phyloP scores from a whole-genome alignment of 208 protist genomes.

The Leishmania turanica region DNA sequence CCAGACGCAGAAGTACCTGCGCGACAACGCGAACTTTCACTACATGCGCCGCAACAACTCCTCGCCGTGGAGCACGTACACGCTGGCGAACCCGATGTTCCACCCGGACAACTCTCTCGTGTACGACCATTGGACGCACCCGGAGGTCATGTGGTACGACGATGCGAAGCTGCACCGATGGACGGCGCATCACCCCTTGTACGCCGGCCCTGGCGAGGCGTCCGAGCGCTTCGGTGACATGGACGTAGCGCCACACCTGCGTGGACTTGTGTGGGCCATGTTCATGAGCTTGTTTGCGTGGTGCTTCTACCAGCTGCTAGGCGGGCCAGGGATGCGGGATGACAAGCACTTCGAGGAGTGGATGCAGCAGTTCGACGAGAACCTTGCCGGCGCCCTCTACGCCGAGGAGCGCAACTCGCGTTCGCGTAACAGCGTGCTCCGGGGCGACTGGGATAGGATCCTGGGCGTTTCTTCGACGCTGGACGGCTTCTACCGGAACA shows the following conservation, averaged over 20 bases:
- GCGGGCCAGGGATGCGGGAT: slow-evolving; percentile 35
- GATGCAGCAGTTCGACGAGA: slow-evolving; percentile 63
- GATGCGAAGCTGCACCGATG: slow-evolving; percentile 91
- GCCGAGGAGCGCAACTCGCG: slow-evolving; percentile 86
- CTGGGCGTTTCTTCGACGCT: slow-evolving; percentile 49
- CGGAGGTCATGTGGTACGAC: slow-evolving; percentile 92
- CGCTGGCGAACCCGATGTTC: slow-evolving; percentile 87
- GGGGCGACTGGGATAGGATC: slow-evolving; percentile 81
- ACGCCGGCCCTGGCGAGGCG: slow-evolving; percentile 74
- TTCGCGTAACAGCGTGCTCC: slow-evolving; percentile 51
- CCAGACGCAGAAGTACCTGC: slow-evolving; percentile 91
- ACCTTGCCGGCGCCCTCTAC: slow-evolving; percentile 68
- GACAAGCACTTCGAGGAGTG: slow-evolving; percentile 80
- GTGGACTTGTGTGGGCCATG: slow-evolving; percentile 38
- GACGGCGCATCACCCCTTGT: slow-evolving; percentile 82
- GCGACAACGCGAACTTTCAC: slow-evolving; percentile 83
- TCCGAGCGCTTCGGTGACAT: slow-evolving; percentile 88
- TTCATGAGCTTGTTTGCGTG: slow-evolving; percentile 41
- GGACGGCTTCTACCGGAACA: slow-evolving; percentile 62
- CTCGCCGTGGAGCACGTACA: slow-evolving; percentile 84
- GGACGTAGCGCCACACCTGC: slow-evolving; percentile 79
- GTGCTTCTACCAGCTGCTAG: slow-evolving; percentile 58
- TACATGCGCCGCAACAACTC: slow-evolving; percentile 85
- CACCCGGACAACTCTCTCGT: slow-evolving; percentile 89
- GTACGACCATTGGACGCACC: slow-evolving; percentile 93